Evolutionary conservation across 2,329 filamentous ascomycete genomes (phyloP).

Genomic region (Endoconidiophora polonica): DNA sequence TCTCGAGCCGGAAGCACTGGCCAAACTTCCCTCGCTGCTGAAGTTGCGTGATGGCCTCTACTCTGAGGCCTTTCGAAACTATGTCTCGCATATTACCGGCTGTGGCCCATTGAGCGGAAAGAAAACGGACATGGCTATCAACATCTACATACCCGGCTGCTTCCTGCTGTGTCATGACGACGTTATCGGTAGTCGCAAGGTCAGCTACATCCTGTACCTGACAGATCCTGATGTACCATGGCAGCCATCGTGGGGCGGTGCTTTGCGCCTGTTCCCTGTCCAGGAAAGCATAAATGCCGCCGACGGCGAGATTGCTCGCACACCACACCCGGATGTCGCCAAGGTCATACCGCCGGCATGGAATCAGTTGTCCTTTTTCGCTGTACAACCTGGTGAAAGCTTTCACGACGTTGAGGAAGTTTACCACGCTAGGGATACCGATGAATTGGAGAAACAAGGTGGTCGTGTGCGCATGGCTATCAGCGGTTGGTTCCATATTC

Average conservation of each 20-base stretch:
- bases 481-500: conserved; percentile 97
- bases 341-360: conserved; percentile 85
- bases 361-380: conserved; percentile 97
- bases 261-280: conserved; percentile 70
- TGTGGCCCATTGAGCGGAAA: conserved; percentile 75
- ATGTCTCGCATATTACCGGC: conserved; percentile 70
- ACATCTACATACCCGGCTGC: conserved; percentile 91
- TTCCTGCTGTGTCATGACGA: conserved; percentile 95
- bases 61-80: conserved; percentile 74
- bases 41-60: conserved; percentile 88
- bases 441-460: conserved; percentile 48
- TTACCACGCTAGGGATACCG: conserved; percentile 49
- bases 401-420: conserved; percentile 99
- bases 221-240: conserved; percentile 83
- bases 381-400: conserved; percentile 93
- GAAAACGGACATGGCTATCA: conserved; percentile 99
- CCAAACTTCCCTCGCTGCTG: conserved; percentile 77
- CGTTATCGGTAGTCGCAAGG: conserved; percentile 87
- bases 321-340: conserved; percentile 60
- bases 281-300: conserved; percentile 42
- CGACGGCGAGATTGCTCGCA: conserved; percentile 58
- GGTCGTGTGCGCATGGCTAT: conserved; percentile 89
- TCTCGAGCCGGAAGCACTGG: conserved; percentile 68
- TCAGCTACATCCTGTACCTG: conserved; percentile 95
- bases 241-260: conserved; percentile 85